A percentile compares a stretch with the other conserved stretches of the same genome.
These are phyloP conservation scores for Microcyclosporella mali DNA, from an alignment of 2,329 filamentous ascomycete species.

Conservation along the genomic window DNA sequence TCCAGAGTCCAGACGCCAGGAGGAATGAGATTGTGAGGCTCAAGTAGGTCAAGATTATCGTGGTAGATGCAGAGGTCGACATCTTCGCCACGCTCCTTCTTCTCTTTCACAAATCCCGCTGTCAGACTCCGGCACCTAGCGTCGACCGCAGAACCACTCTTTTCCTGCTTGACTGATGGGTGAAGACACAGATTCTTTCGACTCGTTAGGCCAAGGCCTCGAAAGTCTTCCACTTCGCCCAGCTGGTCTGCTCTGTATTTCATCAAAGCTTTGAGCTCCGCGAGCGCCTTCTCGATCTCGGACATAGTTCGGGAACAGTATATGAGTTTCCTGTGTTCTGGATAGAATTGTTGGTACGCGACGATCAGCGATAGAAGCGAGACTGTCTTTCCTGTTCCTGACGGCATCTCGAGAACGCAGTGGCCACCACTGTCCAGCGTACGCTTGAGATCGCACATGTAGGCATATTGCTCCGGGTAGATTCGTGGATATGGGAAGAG, in stretches of 20 bases:
- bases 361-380: slow-evolving; percentile 92
- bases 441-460: slow-evolving; percentile 80
- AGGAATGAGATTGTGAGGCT: slow-evolving; percentile 89
- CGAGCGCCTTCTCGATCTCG: slow-evolving; percentile 95
- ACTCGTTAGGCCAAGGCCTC: slow-evolving; percentile 86
- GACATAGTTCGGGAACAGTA: slow-evolving; percentile 99
- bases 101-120: slow-evolving; percentile 94
- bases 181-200: slow-evolving; percentile 96
- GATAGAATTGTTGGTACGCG: slow-evolving; percentile 90
- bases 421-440: slow-evolving; percentile 92
- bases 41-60: slow-evolving; percentile 93
- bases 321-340: slow-evolving; percentile 90
- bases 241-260: slow-evolving; percentile 86
- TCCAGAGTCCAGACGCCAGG: slow-evolving; percentile 96
- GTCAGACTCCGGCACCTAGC: slow-evolving; percentile 93
- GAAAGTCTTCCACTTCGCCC: slow-evolving; percentile 87
- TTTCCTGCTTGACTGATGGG: slow-evolving; percentile 91
- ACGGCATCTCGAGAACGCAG: slow-evolving; percentile 98
- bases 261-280: slow-evolving; percentile 87
- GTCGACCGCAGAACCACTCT: slow-evolving; percentile 89
- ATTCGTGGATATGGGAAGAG: slow-evolving; percentile 70
- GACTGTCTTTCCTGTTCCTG: slow-evolving; percentile 94
- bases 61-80: slow-evolving; percentile 95
- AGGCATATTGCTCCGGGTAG: slow-evolving; percentile 68
- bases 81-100: slow-evolving; percentile 89